Evolutionary conservation across 345 rosid genomes (phyloP), one percentile per base, ranked within the genome.

Genomic region (Pugionium cornutum): DNA sequence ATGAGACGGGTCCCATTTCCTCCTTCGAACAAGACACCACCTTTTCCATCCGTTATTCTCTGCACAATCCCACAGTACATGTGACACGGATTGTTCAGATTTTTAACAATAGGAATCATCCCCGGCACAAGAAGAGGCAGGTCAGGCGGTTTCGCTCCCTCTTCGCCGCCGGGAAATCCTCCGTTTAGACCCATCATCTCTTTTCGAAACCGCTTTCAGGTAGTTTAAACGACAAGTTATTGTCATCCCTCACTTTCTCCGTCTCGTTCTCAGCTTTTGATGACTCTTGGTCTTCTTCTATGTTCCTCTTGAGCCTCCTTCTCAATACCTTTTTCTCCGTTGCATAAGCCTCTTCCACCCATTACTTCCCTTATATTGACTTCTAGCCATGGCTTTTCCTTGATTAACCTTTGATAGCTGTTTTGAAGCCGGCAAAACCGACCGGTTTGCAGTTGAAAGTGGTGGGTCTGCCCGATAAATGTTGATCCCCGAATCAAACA

Each of bases 41-140:
- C 96, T 72, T 85, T 89, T 3, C 95, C 98, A 69, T 92, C 97
- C 0, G 96, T 86, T 69, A 92, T 92, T 52, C 97, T 73, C 79
- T 89, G 99, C 59, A 89, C 96, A 47, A 94, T 85, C 68, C 95
- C 95, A 34, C 92, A 83, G 67, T 88, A 89, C 97, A 82, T 88
- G 80, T 88, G 83, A 55, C 69, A 89, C 1, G 96, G 99, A 54
- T 70, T 86, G 75, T 88, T 88, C 0, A 82, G 81, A 74, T 88
- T 88, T 80, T 83, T 86, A 37, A 88, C 96, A 34, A 89, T 73
- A 33, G 89, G 96, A 2, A 86, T 83, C 99, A 89, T 94, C 26
- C 97, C 95, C 1, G 96, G 99, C 96, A 88, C 81, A 30, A 86
- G 79, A 26, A 92, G 80, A 0, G 92, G 97, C 62, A 86, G 65